A percentile compares a stretch with the other conserved stretches of the same genome.
Conservation (phyloP, 2,329 filamentous ascomycete species). For the Bipolaris zeicola region DNA sequence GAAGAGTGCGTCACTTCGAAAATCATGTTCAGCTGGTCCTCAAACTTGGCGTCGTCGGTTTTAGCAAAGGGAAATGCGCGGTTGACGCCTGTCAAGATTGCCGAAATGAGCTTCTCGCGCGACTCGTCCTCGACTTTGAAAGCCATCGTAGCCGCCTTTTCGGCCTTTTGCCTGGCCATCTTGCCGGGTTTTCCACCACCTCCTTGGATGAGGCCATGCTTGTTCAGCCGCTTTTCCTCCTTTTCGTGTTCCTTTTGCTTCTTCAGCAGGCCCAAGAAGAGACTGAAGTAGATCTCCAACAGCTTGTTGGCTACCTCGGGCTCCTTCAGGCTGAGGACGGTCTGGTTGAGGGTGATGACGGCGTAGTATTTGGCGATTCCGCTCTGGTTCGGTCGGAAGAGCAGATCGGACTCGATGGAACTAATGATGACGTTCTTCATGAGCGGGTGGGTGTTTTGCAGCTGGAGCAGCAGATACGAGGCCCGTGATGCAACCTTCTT, state of each 20-base stretch:
- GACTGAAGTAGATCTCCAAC: constrained; percentile 87
- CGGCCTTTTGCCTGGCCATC: constrained; percentile 56
- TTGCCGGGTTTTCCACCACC: constrained; percentile 61
- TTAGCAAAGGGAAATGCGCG: constrained; percentile 92
- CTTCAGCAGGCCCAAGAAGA: constrained; percentile 85
- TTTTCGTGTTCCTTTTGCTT: constrained; percentile 53
- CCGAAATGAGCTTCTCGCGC: constrained; percentile 89
- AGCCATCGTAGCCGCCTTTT: constrained; percentile 52
- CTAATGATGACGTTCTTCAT: constrained; percentile 92
- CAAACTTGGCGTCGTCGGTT: constrained; percentile 79
- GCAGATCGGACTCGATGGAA: constrained; percentile 82
- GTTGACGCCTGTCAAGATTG: constrained; percentile 91
- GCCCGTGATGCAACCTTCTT: constrained; percentile 94
- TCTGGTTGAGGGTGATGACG: constrained; percentile 96
- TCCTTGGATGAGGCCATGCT: constrained; percentile 59
- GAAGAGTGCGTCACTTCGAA: constrained; percentile 97
- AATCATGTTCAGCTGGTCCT: constrained; percentile 88
- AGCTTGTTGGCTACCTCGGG: constrained; percentile 79
- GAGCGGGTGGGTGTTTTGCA: constrained; percentile 84
- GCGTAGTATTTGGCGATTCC: constrained; percentile 92
- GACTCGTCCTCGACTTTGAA: constrained; percentile 65
- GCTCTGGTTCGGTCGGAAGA: constrained; percentile 86
- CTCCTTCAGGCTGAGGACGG: constrained; percentile 84
- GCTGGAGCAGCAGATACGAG: constrained; percentile 90
- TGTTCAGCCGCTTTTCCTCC: constrained; percentile 51